Conservation (phyloP, 78 protist species). For the Dictyostelium purpureum region DNA sequence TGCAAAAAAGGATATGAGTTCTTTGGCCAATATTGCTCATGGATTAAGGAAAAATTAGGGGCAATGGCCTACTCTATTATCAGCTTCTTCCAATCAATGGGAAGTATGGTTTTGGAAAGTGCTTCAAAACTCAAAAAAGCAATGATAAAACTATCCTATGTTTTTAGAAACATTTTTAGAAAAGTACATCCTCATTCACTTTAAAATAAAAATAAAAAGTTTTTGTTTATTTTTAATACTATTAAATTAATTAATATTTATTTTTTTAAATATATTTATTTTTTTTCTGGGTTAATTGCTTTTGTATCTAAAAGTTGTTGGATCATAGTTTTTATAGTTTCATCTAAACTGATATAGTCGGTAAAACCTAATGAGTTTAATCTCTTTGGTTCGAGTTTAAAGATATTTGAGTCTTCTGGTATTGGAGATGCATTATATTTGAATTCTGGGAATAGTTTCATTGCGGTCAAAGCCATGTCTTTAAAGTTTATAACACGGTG, state of each 20-base stretch:
- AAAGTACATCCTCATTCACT: too few species aligned
- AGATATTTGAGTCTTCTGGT: background rate
- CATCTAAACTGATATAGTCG: background rate
- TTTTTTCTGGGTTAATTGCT: background rate
- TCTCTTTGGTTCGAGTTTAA: background rate
- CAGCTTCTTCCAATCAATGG: too few species aligned
- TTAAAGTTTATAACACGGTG: background rate
- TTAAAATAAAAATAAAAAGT: too few species aligned
- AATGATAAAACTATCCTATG: too few species aligned
- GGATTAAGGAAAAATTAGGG: too few species aligned
- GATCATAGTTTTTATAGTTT: background rate
- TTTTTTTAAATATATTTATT: background rate
- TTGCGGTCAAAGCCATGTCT: background rate
- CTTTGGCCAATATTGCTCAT: too few species aligned
- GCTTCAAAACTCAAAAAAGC: too few species aligned
- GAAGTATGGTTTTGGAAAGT: too few species aligned
- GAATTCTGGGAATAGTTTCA: background rate
- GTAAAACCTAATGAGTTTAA: background rate
- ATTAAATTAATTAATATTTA: background rate
- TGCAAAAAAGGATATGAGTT: too few species aligned
- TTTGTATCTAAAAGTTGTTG: background rate
- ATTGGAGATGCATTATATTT: background rate
- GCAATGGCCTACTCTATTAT: too few species aligned
- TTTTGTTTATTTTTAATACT: background rate
- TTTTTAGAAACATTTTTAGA: too few species aligned